These are phyloP conservation scores for Cercospora beticola DNA, from an alignment of 2,329 filamentous ascomycete species.

Conservation along the genomic window DNA sequence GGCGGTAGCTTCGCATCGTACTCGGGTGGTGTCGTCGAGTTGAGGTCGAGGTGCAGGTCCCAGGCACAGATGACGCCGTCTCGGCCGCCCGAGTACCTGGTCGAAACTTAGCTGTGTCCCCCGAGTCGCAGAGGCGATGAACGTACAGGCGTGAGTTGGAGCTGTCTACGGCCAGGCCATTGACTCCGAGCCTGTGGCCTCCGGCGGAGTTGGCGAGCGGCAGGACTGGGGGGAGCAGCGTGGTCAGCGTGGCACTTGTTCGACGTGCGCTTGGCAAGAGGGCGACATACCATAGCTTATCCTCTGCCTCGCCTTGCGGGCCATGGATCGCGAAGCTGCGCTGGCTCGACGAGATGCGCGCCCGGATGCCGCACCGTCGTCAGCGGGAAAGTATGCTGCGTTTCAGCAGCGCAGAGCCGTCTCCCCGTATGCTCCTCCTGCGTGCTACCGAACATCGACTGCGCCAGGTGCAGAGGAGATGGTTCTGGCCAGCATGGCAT, in stretches of 20 bases:
- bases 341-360: background rate
- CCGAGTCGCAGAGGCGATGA: background rate
- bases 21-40: constrained; percentile 39
- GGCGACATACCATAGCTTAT: constrained; percentile 50
- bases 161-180: constrained; percentile 85
- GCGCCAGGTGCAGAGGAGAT: background rate
- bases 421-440: background rate
- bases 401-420: constrained; percentile 3
- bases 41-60: constrained; percentile 75
- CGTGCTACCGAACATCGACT: background rate
- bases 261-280: background rate
- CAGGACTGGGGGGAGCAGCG: constrained; percentile 48
- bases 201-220: constrained; percentile 67
- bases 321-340: constrained; percentile 39
- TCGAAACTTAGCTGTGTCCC: constrained; percentile 38
- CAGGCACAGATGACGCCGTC: constrained; percentile 96
- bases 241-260: constrained; percentile 17
- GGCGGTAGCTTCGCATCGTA: constrained; percentile 37
- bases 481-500: background rate
- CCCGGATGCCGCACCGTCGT: background rate
- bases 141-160: constrained; percentile 69
- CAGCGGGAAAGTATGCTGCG: background rate
- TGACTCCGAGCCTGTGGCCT: constrained; percentile 89
- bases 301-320: constrained; percentile 54
- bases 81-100: constrained; percentile 82